phyloP scores from a whole-genome alignment of 495 filamentous ascomycete species.

The Penicillium daleae region DNA sequence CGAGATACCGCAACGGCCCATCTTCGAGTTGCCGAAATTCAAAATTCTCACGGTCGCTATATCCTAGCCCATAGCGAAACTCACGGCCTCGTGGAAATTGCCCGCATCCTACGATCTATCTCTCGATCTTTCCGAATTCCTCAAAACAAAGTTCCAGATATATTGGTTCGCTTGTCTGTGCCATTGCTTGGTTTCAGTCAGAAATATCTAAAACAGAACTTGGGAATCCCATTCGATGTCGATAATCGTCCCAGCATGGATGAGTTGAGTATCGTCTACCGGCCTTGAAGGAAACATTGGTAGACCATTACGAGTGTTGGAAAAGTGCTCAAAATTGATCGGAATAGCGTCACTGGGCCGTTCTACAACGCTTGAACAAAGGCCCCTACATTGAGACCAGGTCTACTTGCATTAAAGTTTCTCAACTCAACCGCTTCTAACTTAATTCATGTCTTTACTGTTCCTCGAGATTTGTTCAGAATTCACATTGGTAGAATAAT shows the following conservation, averaged over 20 bases:
- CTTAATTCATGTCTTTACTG: too few species aligned
- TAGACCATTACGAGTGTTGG: slow-evolving; percentile 25
- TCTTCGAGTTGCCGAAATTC: slow-evolving; percentile 14
- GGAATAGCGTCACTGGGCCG: not conserved
- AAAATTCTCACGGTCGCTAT: slow-evolving; percentile 19
- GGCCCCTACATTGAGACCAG: not conserved
- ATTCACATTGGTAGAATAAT: too few species aligned
- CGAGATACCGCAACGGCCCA: slow-evolving; percentile 23
- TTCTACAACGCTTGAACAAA: not conserved
- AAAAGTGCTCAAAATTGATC: slow-evolving; percentile 6
- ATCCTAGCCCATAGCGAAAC: slow-evolving; percentile 17
- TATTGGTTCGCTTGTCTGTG: slow-evolving; percentile 18
- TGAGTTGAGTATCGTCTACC: slow-evolving; percentile 21
- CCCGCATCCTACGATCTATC: slow-evolving; percentile 18
- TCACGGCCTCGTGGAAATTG: slow-evolving; percentile 18
- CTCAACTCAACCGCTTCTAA: too few species aligned
- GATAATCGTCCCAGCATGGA: slow-evolving; percentile 22
- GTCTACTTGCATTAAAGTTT: not conserved
- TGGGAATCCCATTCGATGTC: slow-evolving; percentile 22
- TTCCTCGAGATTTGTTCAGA: too few species aligned
- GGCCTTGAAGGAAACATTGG: slow-evolving; percentile 25
- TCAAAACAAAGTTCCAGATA: slow-evolving; percentile 16
- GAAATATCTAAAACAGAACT: slow-evolving; percentile 20
- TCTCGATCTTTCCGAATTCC: slow-evolving; percentile 19
- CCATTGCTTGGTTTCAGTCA: slow-evolving; percentile 22